Percentiles rank a stretch among this genome's conserved stretches.
phyloP scores from a whole-genome alignment of 2,329 filamentous ascomycete genomes.

The Colletotrichum higginsianum region DNA sequence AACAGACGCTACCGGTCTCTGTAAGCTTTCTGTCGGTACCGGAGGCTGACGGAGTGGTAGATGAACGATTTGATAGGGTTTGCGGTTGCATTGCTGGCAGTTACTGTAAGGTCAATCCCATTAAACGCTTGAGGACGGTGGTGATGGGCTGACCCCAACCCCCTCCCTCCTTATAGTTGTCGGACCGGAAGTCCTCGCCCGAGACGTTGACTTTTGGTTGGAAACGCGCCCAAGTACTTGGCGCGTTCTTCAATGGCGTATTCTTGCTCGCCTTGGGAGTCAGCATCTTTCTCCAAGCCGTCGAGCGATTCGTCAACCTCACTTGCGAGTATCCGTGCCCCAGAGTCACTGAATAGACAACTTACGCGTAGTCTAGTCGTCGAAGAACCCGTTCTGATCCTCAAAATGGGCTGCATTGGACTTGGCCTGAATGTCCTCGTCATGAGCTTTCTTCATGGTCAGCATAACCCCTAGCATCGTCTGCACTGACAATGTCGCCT shows the following conservation, averaged over 20 bases:
- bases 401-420: conserved; percentile 79
- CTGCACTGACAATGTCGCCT: neutral
- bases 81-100: conserved; percentile 74
- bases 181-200: conserved; percentile 70
- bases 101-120: conserved; percentile 64
- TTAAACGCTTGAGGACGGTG: neutral
- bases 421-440: conserved; percentile 78
- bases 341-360: neutral
- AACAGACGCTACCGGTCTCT: conserved; percentile 46
- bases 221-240: conserved; percentile 80
- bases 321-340: conserved; percentile 58
- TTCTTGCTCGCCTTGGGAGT: conserved; percentile 80
- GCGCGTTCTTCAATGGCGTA: conserved; percentile 86
- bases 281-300: conserved; percentile 80
- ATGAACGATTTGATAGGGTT: conserved; percentile 81
- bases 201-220: conserved; percentile 79
- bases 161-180: conserved; percentile 59
- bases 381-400: conserved; percentile 74
- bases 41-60: conserved; percentile 52
- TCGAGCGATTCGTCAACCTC: conserved; percentile 77
- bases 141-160: neutral
- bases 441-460: conserved; percentile 76
- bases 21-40: neutral
- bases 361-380: conserved; percentile 61
- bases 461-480: neutral